phyloP scores from a whole-genome alignment of 176 grass and related monocot genomes.

The Carex cristatella region DNA sequence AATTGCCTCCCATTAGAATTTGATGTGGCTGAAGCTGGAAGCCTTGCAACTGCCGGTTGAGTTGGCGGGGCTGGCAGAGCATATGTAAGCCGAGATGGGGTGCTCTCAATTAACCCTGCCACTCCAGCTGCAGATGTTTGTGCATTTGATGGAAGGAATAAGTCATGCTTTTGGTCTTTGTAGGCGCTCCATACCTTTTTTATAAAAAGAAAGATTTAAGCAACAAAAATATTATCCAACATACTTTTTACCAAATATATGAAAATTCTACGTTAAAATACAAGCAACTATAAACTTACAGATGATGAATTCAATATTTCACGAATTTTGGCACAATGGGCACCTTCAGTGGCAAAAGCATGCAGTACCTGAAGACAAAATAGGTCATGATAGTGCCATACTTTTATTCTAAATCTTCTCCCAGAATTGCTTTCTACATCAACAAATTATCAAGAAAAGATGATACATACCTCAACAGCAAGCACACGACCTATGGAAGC shows the following conservation, averaged over 20 bases:
- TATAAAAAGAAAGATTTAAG: neutral
- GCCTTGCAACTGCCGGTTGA: conserved; percentile 52
- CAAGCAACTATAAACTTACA: conserved; percentile 41
- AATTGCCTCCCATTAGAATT: conserved; percentile 51
- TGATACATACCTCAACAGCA: conserved; percentile 74
- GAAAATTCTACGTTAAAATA: neutral
- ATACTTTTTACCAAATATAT: neutral
- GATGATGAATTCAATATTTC: conserved; percentile 81
- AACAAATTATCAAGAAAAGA: conserved; percentile 24
- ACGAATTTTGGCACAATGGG: conserved; percentile 92
- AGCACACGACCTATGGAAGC: conserved; percentile 93
- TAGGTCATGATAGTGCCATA: conserved; percentile 12
- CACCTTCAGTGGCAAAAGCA: conserved; percentile 97
- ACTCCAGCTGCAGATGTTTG: conserved; percentile 89
- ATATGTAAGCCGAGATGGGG: conserved; percentile 76
- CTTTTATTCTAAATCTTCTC: conserved; percentile 3
- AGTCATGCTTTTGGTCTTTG: conserved; percentile 96
- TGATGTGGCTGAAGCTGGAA: conserved; percentile 46
- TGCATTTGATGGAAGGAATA: conserved; percentile 94
- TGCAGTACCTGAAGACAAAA: conserved; percentile 64
- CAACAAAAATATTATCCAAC: neutral
- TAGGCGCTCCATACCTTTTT: conserved; percentile 89
- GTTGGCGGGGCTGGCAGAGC: conserved; percentile 69
- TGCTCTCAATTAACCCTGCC: conserved; percentile 90
- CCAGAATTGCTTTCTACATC: neutral